A percentile compares a stretch with the other conserved stretches of the same genome.
These are phyloP conservation scores for Pseudogymnoascus sp. DNA, from an alignment of 2,329 filamentous ascomycete genomes.

Conservation along the genomic window DNA sequence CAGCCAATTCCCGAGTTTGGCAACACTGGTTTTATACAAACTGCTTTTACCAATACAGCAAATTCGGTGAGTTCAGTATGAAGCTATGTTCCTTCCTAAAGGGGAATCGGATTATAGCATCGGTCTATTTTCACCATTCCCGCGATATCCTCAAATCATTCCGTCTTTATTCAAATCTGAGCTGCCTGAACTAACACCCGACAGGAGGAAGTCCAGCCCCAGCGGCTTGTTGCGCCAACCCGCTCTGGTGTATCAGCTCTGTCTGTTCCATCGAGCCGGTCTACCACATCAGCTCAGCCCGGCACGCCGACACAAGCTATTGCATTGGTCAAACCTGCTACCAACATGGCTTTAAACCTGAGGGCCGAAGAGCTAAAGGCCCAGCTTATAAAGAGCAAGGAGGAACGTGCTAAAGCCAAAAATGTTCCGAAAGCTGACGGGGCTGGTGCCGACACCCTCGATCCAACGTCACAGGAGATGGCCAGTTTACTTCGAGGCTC, in stretches of 20 bases:
- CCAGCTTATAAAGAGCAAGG: conserved; percentile 21
- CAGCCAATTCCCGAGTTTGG: not conserved
- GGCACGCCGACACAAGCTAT: conserved; percentile 12
- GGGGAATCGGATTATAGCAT: not conserved
- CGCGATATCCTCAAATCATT: not conserved
- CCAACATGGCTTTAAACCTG: conserved; percentile 17
- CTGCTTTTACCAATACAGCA: not conserved
- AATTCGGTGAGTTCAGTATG: not conserved
- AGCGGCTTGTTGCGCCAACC: conserved; percentile 18
- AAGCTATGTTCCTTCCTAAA: not conserved
- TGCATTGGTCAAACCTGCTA: conserved; percentile 12
- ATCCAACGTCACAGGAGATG: conserved; percentile 1
- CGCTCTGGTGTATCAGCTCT: not conserved
- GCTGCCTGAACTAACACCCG: not conserved
- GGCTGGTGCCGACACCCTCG: not conserved
- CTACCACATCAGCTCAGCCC: conserved; percentile 10
- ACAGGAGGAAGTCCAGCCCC: conserved; percentile 12
- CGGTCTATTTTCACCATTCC: not conserved
- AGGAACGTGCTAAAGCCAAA: conserved; percentile 12
- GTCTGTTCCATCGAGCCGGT: conserved; percentile 9
- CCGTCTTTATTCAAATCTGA: not conserved
- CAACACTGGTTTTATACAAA: not conserved
- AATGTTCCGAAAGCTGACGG: not conserved
- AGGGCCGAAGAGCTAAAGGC: conserved; percentile 27
- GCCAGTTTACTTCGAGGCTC: not conserved